phyloP scores from a whole-genome alignment of 805 yeast genomes.

The Brettanomyces bruxellensis region DNA sequence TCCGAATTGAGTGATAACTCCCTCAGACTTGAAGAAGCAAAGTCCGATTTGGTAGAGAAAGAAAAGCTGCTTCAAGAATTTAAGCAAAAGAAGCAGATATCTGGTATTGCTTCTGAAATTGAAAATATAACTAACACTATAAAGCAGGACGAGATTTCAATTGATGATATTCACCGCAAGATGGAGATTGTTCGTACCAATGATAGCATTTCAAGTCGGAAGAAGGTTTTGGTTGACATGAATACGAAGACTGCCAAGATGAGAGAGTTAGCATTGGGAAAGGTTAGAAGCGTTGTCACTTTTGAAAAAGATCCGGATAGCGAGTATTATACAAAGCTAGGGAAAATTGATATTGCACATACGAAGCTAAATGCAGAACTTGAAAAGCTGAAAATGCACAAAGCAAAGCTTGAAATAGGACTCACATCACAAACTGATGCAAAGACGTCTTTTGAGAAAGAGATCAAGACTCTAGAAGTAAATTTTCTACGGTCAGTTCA shows the following conservation, averaged over 20 bases:
- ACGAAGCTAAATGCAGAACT: conserved; percentile 6
- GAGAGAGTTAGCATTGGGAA: conserved; percentile 8
- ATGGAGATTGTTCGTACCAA: conserved; percentile 45
- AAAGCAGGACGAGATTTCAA: conserved; percentile 28
- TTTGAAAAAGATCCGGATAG: conserved; percentile 7
- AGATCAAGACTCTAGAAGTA: not conserved
- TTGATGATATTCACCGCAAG: conserved; percentile 46
- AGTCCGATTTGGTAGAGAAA: conserved; percentile 30
- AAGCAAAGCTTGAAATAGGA: conserved; percentile 4
- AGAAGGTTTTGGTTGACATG: conserved; percentile 22
- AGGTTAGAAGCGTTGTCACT: conserved; percentile 3
- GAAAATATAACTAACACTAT: conserved; percentile 4
- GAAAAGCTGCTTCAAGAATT: conserved; percentile 25
- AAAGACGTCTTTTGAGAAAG: conserved; percentile 6
- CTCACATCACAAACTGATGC: not conserved
- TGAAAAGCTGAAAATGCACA: conserved; percentile 5
- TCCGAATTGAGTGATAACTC: conserved; percentile 32
- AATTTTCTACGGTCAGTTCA: conserved; percentile 1
- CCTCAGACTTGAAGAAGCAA: conserved; percentile 38
- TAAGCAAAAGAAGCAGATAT: conserved; percentile 28
- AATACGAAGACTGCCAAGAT: conserved; percentile 7
- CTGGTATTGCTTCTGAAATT: conserved; percentile 29
- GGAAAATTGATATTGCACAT: conserved; percentile 6
- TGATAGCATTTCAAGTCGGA: conserved; percentile 48
- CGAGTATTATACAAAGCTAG: conserved; percentile 2